Evolutionary conservation across 805 yeast species (phyloP).

Genomic region (Pichia exigua): DNA sequence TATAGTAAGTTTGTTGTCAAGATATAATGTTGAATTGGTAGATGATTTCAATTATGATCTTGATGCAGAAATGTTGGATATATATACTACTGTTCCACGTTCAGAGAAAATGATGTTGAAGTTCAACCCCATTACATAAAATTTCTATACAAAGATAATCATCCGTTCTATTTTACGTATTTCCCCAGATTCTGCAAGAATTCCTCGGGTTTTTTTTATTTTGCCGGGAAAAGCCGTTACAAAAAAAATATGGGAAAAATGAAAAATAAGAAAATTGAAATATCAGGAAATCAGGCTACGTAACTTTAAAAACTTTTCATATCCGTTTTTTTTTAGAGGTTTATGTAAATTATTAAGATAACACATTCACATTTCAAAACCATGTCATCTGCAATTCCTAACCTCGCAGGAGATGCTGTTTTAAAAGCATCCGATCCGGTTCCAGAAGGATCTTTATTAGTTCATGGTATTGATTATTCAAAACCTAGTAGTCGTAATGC

Average conservation of each 20-base stretch:
- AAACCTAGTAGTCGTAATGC: slow-evolving; percentile 67
- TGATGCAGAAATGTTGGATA: slow-evolving; percentile 23
- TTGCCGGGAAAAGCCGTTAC: no score
- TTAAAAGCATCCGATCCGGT: slow-evolving; percentile 79
- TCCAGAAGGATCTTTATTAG: slow-evolving; percentile 70
- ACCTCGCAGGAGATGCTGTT: slow-evolving; percentile 84
- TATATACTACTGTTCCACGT: slow-evolving; percentile 26
- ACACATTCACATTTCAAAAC: neutral
- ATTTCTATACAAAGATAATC: no score
- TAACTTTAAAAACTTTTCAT: neutral
- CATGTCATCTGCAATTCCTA: slow-evolving; percentile 42
- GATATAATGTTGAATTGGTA: slow-evolving; percentile 26
- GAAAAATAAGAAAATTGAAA: neutral
- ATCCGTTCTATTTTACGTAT: no score
- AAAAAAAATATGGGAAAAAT: no score
- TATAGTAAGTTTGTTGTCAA: slow-evolving; percentile 45
- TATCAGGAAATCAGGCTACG: neutral
- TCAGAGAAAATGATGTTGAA: slow-evolving; percentile 14
- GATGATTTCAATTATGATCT: slow-evolving; percentile 21
- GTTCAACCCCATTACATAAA: neutral
- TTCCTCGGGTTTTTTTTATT: no score
- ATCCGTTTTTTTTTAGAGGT: neutral
- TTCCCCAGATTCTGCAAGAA: no score
- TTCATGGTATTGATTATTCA: slow-evolving; percentile 86
- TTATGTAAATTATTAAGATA: neutral